Evolutionary conservation across 352 stramenopile species (phyloP).

Genomic region (Pythium sp.): DNA sequence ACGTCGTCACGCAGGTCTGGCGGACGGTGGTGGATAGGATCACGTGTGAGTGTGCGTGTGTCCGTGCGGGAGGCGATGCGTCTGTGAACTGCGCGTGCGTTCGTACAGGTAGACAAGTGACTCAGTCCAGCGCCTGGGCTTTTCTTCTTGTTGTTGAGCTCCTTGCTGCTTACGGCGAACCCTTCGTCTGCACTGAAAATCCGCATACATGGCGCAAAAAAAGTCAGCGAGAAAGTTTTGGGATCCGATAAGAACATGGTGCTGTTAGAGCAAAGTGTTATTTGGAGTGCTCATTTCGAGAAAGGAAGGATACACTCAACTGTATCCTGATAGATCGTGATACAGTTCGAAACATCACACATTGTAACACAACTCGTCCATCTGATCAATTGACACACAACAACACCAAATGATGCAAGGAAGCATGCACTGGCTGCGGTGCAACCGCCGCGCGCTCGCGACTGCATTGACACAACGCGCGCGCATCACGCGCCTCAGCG

Average conservation of each 20-base stretch:
- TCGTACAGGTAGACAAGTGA: background rate
- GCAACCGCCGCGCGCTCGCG: conserved; percentile 18
- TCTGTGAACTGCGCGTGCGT: background rate
- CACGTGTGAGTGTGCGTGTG: background rate
- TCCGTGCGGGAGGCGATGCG: background rate
- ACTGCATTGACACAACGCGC: conserved; percentile 9
- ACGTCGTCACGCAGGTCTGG: background rate
- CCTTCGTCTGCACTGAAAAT: background rate
- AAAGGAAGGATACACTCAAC: background rate
- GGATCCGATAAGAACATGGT: background rate
- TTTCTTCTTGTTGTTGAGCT: background rate
- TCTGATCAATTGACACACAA: background rate
- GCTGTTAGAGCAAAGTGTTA: background rate
- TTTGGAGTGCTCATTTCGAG: background rate
- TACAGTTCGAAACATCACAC: no score
- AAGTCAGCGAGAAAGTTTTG: background rate
- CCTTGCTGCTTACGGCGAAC: background rate
- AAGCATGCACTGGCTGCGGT: conserved; percentile 25
- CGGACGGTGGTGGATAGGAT: background rate
- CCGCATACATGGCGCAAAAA: background rate
- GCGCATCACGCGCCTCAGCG: background rate
- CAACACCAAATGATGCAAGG: conserved; percentile 1
- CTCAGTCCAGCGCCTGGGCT: background rate
- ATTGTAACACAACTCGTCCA: background rate
- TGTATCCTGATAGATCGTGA: background rate